phyloP scores from a whole-genome alignment of 2,329 filamentous ascomycete genomes.

The Diplodia mutila region DNA sequence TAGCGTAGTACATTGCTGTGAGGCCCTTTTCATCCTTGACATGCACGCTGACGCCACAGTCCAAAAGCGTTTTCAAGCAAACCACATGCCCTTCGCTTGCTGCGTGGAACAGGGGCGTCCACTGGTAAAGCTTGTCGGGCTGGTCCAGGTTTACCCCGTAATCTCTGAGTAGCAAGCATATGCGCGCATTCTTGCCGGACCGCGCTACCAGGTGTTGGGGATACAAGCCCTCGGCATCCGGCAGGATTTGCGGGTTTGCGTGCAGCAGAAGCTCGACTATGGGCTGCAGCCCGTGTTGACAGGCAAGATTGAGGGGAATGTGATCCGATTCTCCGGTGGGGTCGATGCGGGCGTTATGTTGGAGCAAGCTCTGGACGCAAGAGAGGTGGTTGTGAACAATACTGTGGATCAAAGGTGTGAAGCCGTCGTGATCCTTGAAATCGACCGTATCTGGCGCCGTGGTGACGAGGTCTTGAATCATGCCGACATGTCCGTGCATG shows the following conservation, averaged over 20 bases:
- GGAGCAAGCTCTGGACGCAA: slow-evolving; percentile 78
- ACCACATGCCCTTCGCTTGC: slow-evolving; percentile 94
- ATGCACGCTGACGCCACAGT: slow-evolving; percentile 75
- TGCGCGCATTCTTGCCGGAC: slow-evolving; percentile 78
- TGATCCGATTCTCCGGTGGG: slow-evolving; percentile 86
- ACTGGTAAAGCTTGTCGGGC: slow-evolving; percentile 92
- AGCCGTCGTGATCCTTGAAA: slow-evolving; percentile 93
- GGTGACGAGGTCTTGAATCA: slow-evolving; percentile 74
- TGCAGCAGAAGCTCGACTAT: slow-evolving; percentile 85
- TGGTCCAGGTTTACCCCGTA: slow-evolving; percentile 92
- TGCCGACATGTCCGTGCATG: slow-evolving; percentile 86
- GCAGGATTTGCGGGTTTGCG: slow-evolving; percentile 78
- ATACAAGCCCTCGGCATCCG: slow-evolving; percentile 93
- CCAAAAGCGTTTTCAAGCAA: slow-evolving; percentile 79
- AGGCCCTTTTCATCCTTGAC: slow-evolving; percentile 90
- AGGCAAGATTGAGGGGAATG: slow-evolving; percentile 91
- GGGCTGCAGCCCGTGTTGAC: slow-evolving; percentile 84
- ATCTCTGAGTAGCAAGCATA: slow-evolving; percentile 78
- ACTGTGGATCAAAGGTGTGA: slow-evolving; percentile 91
- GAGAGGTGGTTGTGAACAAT: slow-evolving; percentile 85
- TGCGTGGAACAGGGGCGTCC: slow-evolving; percentile 95
- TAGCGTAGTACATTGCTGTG: slow-evolving; percentile 96
- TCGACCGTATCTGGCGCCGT: slow-evolving; percentile 77
- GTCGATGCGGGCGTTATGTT: slow-evolving; percentile 80
- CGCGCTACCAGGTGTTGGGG: slow-evolving; percentile 96